Base-by-base conservation (phyloP, 768 basidiomycete genomes). In the Chalciporus piperatus region DNA sequence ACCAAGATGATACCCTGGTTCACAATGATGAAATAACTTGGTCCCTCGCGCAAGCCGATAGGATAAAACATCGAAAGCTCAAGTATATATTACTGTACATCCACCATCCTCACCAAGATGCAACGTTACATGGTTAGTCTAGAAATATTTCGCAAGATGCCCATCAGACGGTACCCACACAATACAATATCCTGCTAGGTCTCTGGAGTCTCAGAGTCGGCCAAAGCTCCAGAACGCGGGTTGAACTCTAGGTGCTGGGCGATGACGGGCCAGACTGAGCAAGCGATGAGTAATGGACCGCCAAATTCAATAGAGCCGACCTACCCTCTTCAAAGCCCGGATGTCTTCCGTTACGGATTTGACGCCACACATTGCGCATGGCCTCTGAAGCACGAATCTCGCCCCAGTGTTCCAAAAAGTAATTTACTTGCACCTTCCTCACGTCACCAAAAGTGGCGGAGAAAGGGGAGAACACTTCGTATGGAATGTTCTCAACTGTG, bases 241-340 rank as follows among this genome's bases (percentile, higher is more conserved):
- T 76, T 78, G 59, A 84, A 85, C 55, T 85, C 83, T 22, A 87
- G 69, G 52, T 79, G 79, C 45, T 79, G 75, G 1, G 81, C 76
- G 54, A 87, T 87, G 25, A 79, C 67, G 3, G 85, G 84, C 85
- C 85, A 87, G 13, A 87, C 85, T 83, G 38, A 41, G 41, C 37
- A 45, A 50, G 40, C 10, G 3, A n/a, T 73, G 48, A 54, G 43
- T 7, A n/a, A 35, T 35, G n/a, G 17, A 25, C 10, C 32, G 23
- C 30, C 38, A 38, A 25, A 9, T 2, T 13, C 35, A 48, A 19
- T 27, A 30, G 55, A 27, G 32, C 6, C 9, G 14, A 64, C 72
- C 10, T 14, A 86, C 87, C 86, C 77, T 92, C 89, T 70, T 92
- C 92, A 62, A 92, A 93, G 1, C 92, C 91, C 16, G 89, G 87